phyloP scores from a whole-genome alignment of 345 rosid genomes.

The Lumnitzera littorea region DNA sequence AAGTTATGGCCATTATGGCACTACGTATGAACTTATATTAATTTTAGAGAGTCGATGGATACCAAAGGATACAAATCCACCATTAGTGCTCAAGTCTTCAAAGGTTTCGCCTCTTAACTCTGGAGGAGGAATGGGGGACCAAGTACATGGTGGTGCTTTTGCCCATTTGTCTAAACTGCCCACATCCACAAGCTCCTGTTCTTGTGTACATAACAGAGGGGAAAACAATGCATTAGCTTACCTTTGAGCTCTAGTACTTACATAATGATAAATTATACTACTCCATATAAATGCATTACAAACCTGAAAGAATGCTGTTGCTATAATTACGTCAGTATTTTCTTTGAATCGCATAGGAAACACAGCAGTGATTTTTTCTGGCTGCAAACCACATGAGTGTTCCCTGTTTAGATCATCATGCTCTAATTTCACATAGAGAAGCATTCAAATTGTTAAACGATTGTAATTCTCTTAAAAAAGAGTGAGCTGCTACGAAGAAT shows the following conservation, averaged over 20 bases:
- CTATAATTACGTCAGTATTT: constrained; percentile 65
- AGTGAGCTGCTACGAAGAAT: background rate
- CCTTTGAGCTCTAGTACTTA: too few species aligned
- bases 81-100: constrained; percentile 73
- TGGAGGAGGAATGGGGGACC: constrained; percentile 89
- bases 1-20: too few species aligned
- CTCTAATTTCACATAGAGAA: too few species aligned
- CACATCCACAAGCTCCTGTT: constrained; percentile 72
- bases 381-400: constrained; percentile 27
- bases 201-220: too few species aligned
- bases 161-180: constrained; percentile 62
- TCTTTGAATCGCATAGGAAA: constrained; percentile 90
- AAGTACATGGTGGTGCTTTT: constrained; percentile 69
- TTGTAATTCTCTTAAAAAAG: background rate
- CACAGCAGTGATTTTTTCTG: constrained; percentile 50
- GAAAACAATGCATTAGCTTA: too few species aligned
- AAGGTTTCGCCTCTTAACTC: constrained; percentile 76
- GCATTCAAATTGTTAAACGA: too few species aligned
- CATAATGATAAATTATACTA: too few species aligned
- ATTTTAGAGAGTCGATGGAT: constrained; percentile 7
- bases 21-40: background rate
- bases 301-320: constrained; percentile 84
- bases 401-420: background rate
- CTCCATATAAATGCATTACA: background rate
- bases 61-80: constrained; percentile 87